A percentile compares a stretch with the other conserved stretches of the same genome.
Conservation (phyloP, 306 rosid species). For the Cotoneaster glaucophyllus region DNA sequence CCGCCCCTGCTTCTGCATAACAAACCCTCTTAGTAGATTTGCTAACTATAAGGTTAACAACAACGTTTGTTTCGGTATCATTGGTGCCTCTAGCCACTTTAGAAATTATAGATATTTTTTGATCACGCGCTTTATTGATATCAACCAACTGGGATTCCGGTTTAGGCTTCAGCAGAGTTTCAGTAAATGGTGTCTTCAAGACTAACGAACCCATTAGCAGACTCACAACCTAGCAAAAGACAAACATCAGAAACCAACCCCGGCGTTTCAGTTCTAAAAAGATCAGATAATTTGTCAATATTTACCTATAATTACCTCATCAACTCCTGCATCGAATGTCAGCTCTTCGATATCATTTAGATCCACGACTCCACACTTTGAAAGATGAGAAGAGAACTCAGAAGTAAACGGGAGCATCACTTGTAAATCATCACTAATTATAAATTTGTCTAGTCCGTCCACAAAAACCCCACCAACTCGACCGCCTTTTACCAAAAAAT, state of each 20-base stretch:
- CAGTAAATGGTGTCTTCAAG: conserved; percentile 6
- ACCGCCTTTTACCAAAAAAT: too few species aligned
- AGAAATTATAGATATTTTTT: too few species aligned
- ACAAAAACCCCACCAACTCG: not conserved
- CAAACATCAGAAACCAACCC: not conserved
- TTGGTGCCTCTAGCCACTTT: too few species aligned
- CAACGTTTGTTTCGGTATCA: not conserved
- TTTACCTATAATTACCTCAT: not conserved
- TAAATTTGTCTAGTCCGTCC: not conserved
- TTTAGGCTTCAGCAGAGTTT: conserved; percentile 1
- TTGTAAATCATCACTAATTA: not conserved
- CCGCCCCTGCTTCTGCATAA: conserved; percentile 8
- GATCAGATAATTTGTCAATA: too few species aligned
- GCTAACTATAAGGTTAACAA: not conserved
- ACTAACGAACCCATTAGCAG: not conserved
- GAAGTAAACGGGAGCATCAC: not conserved
- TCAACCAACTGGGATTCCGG: not conserved
- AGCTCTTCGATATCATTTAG: not conserved
- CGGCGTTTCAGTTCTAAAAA: too few species aligned
- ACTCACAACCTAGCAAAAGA: not conserved
- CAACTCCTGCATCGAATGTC: not conserved
- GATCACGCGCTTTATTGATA: too few species aligned
- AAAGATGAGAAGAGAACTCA: not conserved
- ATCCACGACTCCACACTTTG: not conserved
- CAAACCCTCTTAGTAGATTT: conserved; percentile 9